Percentiles rank a stretch among this genome's conserved stretches.
Conservation (phyloP, 2,329 filamentous ascomycete species). For the Fusarium sp. region DNA sequence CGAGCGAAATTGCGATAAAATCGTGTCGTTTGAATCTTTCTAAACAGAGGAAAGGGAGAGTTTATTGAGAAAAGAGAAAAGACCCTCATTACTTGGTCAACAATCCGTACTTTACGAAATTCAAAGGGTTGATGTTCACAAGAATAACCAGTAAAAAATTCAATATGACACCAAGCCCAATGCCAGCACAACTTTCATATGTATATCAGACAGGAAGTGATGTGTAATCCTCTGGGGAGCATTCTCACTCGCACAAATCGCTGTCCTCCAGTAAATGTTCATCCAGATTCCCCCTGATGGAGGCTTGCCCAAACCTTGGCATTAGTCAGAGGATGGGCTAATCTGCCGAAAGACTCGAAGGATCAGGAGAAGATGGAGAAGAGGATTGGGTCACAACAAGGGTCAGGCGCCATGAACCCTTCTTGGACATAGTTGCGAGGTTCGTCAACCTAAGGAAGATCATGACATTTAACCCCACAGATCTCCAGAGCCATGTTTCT, state of each 20-base stretch:
- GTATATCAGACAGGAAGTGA: background rate
- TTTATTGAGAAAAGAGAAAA: background rate
- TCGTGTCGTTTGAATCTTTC: background rate
- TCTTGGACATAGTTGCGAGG: background rate
- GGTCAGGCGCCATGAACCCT: background rate
- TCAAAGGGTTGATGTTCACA: background rate
- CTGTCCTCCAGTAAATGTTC: background rate
- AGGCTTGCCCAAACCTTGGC: background rate
- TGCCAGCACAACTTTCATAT: background rate
- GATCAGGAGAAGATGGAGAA: background rate
- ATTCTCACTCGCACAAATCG: background rate
- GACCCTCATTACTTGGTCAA: background rate
- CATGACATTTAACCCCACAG: background rate
- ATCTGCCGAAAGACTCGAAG: background rate
- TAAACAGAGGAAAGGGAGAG: no score
- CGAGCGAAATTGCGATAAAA: background rate
- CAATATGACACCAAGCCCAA: background rate
- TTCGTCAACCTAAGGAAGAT: background rate
- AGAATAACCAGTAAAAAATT: background rate
- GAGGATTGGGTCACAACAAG: background rate
- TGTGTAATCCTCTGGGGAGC: background rate
- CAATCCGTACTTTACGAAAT: background rate
- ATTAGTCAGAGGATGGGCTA: background rate
- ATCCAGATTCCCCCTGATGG: background rate
- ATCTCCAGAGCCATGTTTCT: background rate